Evolutionary conservation across 768 basidiomycete species (phyloP).

Genomic region (Pleurotus djamor): DNA sequence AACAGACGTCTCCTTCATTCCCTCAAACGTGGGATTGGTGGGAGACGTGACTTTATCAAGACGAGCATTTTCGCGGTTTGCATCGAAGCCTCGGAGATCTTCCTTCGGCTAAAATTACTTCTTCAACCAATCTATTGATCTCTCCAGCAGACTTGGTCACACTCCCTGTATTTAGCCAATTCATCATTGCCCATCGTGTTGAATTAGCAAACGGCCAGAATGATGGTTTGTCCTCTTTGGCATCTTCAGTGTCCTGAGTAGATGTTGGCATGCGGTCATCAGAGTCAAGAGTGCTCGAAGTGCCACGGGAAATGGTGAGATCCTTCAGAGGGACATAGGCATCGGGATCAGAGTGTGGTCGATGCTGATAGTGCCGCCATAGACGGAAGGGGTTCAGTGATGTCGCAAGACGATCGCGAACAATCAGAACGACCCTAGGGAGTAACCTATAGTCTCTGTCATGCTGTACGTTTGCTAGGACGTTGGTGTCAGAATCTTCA

Average conservation of each 20-base stretch:
- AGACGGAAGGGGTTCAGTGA: constrained; percentile 12
- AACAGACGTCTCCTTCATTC: constrained; percentile 15
- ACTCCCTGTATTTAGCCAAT: constrained; percentile 24
- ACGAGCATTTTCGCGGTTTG: constrained; percentile 13
- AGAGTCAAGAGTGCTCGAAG: constrained; percentile 13
- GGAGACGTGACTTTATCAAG: constrained; percentile 9
- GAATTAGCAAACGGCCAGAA: constrained; percentile 19
- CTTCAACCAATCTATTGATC: constrained; percentile 20
- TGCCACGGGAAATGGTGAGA: constrained; percentile 10
- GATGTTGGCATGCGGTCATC: constrained; percentile 9
- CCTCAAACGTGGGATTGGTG: constrained; percentile 9
- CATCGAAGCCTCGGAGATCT: constrained; percentile 13
- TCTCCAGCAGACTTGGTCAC: constrained; percentile 21
- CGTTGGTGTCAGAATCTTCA: too few relatives aligned
- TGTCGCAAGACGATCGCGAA: constrained; percentile 9
- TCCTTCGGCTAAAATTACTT: constrained; percentile 16
- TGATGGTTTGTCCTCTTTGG: constrained; percentile 17
- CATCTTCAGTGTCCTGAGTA: constrained; percentile 21
- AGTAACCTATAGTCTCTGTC: not conserved
- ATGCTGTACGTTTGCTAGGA: too few relatives aligned
- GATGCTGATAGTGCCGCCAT: constrained; percentile 18
- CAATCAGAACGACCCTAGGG: constrained; percentile 14
- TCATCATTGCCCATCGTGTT: constrained; percentile 18
- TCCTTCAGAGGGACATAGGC: constrained; percentile 12
- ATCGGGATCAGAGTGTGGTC: constrained; percentile 17